These are phyloP conservation scores for Capsicum rhomboideum DNA, from an alignment of 257 asterid genomes.

Conservation along the genomic window DNA sequence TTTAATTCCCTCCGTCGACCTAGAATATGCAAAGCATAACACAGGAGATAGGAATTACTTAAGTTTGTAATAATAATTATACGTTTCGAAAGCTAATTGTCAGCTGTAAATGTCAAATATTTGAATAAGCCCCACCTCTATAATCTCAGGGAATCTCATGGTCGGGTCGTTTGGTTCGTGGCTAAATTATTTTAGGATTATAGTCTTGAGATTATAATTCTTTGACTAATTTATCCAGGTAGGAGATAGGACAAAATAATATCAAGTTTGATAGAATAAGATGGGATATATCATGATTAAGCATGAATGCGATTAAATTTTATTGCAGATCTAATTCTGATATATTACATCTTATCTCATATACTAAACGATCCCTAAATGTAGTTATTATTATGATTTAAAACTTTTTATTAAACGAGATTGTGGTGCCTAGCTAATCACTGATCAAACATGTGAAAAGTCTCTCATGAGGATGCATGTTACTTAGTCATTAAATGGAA, in stretches of 20 bases:
- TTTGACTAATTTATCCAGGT: too few species aligned
- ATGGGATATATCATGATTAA: too few species aligned
- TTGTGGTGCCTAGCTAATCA: not conserved
- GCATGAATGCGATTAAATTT: too few species aligned
- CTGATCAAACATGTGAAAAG: not conserved
- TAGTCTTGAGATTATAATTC: too few species aligned
- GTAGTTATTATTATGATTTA: not conserved
- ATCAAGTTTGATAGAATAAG: too few species aligned
- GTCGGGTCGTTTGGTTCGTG: too few species aligned
- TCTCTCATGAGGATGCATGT: not conserved
- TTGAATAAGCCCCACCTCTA: not conserved
- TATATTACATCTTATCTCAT: too few species aligned
- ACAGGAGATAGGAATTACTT: too few species aligned
- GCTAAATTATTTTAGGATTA: too few species aligned
- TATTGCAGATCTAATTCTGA: too few species aligned
- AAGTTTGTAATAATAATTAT: not conserved
- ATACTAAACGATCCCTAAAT: too few species aligned
- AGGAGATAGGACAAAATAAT: too few species aligned
- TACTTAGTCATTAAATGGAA: not conserved
- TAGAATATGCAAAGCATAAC: not conserved
- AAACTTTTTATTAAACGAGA: not conserved
- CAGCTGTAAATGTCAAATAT: not conserved
- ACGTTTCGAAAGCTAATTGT: not conserved
- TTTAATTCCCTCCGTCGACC: not conserved
- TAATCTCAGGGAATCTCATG: not conserved